Evolutionary conservation across 345 rosid species (phyloP).

Genomic region (Crucihimalaya himalaica): DNA sequence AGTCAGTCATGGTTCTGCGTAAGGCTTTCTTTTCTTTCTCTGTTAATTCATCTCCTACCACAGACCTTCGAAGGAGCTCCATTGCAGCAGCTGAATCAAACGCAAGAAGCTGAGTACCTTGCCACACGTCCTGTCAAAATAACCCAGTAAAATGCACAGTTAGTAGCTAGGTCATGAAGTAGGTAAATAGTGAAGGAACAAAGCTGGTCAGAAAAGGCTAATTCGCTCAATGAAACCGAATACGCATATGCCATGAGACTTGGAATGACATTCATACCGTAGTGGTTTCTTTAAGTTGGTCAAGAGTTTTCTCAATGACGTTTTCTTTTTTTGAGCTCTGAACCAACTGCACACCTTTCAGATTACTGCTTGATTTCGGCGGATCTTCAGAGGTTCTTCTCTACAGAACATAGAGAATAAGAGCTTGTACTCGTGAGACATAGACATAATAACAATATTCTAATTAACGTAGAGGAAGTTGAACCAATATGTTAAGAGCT

Average conservation of each 20-base stretch:
- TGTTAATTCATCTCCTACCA: slow-evolving; percentile 87
- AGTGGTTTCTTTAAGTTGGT: slow-evolving; percentile 77
- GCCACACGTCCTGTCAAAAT: slow-evolving; percentile 79
- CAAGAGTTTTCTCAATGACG: slow-evolving; percentile 73
- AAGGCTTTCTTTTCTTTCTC: slow-evolving; percentile 84
- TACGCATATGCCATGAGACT: slow-evolving; percentile 15
- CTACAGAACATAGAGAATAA: slow-evolving; percentile 45
- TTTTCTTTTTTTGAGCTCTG: slow-evolving; percentile 62
- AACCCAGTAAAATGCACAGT: slow-evolving; percentile 4
- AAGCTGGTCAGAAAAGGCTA: neutral
- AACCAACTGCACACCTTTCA: slow-evolving; percentile 49
- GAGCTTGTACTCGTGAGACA: slow-evolving; percentile 6
- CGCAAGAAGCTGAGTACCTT: slow-evolving; percentile 96
- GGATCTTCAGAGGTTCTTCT: slow-evolving; percentile 41
- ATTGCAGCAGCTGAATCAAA: slow-evolving; percentile 85
- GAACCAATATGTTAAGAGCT: neutral
- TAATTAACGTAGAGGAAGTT: neutral
- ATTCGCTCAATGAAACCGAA: neutral
- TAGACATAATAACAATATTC: neutral
- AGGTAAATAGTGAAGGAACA: slow-evolving; percentile 9
- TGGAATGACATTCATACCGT: slow-evolving; percentile 57
- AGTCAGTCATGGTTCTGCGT: slow-evolving; percentile 77
- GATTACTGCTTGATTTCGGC: slow-evolving; percentile 39
- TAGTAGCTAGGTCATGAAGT: neutral
- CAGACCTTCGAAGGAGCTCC: slow-evolving; percentile 68